Percentiles rank a stretch among this genome's conserved stretches.
Evolutionary conservation across 768 basidiomycete species (phyloP).

Genomic region (Tricholoma hemisulphureum): DNA sequence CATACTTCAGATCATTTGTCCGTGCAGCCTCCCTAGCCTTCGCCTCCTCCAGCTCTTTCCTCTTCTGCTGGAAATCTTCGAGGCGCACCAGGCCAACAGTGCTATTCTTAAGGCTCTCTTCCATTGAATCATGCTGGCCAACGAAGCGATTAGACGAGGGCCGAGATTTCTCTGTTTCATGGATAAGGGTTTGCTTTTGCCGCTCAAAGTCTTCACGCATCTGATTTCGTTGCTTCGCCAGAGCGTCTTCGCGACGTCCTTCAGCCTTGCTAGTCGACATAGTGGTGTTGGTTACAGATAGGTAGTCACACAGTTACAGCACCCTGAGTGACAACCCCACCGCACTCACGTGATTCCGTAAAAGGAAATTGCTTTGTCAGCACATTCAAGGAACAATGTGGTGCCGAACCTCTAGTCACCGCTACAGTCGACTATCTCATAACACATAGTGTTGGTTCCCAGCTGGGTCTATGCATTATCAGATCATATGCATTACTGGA

Average conservation of each 20-base stretch:
- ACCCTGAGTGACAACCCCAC: too few species aligned
- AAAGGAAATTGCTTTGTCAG: too few species aligned
- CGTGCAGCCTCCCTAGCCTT: slow-evolving; percentile 86
- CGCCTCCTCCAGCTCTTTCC: slow-evolving; percentile 88
- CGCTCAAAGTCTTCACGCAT: slow-evolving; percentile 81
- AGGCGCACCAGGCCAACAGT: slow-evolving; percentile 90
- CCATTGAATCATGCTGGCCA: slow-evolving; percentile 91
- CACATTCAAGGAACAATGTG: too few species aligned
- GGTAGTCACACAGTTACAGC: too few species aligned
- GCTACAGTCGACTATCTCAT: too few species aligned
- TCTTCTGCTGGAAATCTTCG: slow-evolving; percentile 88
- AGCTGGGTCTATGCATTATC: too few species aligned
- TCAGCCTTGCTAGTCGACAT: slow-evolving; percentile 82
- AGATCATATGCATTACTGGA: too few species aligned
- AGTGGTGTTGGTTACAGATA: background rate
- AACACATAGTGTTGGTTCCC: too few species aligned
- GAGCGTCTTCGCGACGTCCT: slow-evolving; percentile 82
- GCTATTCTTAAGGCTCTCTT: slow-evolving; percentile 85
- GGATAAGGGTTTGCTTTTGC: slow-evolving; percentile 76
- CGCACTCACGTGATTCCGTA: too few species aligned
- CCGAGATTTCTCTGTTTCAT: slow-evolving; percentile 90
- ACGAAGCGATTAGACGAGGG: slow-evolving; percentile 88
- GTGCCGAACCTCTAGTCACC: too few species aligned
- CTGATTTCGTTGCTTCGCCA: slow-evolving; percentile 78
- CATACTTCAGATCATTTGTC: slow-evolving; percentile 86